Conservation (phyloP, 345 rosid species). For the Citrus mangshanensis region DNA sequence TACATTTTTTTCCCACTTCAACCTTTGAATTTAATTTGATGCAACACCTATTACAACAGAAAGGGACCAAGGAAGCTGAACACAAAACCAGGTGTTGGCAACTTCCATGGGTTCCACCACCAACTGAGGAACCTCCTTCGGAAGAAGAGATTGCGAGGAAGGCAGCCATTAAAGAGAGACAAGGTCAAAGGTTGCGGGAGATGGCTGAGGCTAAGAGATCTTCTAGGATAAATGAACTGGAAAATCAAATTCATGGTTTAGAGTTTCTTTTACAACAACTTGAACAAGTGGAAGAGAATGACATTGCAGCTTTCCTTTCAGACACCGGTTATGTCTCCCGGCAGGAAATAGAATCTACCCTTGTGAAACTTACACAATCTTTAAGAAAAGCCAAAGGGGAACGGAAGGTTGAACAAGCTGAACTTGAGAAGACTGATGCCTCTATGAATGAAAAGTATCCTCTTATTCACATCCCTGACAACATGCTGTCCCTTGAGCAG, state of each 20-base stretch:
- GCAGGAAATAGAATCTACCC: constrained; percentile 77
- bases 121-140: constrained; percentile 86
- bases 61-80: constrained; percentile 82
- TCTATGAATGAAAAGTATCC: constrained; percentile 62
- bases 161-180: constrained; percentile 90
- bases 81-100: constrained; percentile 90
- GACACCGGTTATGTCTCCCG: constrained; percentile 75
- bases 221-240: constrained; percentile 77
- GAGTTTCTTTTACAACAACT: constrained; percentile 84
- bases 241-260: constrained; percentile 75
- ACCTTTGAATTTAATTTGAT: constrained; percentile 5
- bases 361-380: constrained; percentile 56
- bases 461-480: constrained; percentile 69
- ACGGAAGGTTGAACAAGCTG: constrained; percentile 63
- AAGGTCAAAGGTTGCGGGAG: constrained; percentile 91
- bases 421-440: constrained; percentile 61
- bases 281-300: constrained; percentile 62
- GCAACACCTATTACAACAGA: constrained; percentile 43
- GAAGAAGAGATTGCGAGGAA: constrained; percentile 96
- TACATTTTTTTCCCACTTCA: constrained; percentile 9
- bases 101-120: constrained; percentile 93
- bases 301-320: constrained; percentile 64
- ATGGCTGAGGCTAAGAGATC: constrained; percentile 97
- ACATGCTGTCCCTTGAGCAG: constrained; percentile 82
- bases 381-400: constrained; percentile 88